Evolutionary conservation across 306 rosid species (phyloP), one percentile per base, ranked within the genome.

Genomic region (Bauhinia variegata): DNA sequence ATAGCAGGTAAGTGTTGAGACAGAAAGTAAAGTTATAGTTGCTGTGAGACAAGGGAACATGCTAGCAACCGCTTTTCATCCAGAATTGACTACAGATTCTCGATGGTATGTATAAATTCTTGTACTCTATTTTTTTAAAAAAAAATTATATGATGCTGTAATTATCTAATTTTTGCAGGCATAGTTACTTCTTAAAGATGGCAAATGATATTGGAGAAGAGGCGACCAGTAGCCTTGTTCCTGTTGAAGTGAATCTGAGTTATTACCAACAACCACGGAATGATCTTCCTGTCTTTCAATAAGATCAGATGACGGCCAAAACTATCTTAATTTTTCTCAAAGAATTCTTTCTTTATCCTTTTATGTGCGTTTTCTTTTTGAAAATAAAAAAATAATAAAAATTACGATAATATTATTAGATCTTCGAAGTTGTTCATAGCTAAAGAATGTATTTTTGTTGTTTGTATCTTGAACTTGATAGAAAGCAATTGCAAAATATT

Each of bases 31-130:
- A 80, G 99, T 93, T 52, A 83, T 93, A 75, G 97, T 89, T 51
- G 97, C 99, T 8, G 97, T 90, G 51, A 82, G 91, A 79, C 99
- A 93, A 78, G 89, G 85, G 61, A 93, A 89, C 78, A 68, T 90
- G 74, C 84, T 90, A 16, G 99, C 70, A 2, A 93, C 99, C 39
- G 99, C 97, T 66, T 93, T 93, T 67, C 99, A 93, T 80, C 99
- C 99, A 60, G 99, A 93, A 83, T 75, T 93, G 78, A 90, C 99
- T 15, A 87, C 99, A 38, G 99, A 93, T 67, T 80, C 86, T 60
- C 80, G 99, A 82, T 93, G 99, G 99, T 93, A 84, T 8, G n/a
- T n/a, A 47, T 11, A 32, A 53, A 18, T 28, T 55, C 38, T 49
- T 70, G 9, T 36, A 36, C 28, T 1, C 28, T 23, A 36, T n/a